phyloP scores from a whole-genome alignment of 2,329 filamentous ascomycete species.

The Cladosporium sp. region DNA sequence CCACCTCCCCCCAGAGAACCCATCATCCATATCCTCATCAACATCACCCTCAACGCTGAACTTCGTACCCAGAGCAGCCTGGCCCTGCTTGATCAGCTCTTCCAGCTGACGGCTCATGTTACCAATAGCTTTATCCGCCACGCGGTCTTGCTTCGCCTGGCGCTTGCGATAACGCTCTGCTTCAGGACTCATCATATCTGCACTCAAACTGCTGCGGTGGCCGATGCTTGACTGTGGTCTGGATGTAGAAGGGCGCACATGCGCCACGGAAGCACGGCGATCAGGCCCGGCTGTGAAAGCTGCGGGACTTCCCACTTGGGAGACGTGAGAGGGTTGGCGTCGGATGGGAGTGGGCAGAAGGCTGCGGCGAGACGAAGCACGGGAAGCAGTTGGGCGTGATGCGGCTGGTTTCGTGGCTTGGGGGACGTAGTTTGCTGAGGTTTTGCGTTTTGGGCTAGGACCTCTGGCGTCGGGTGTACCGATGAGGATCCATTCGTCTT shows the following conservation, averaged over 20 bases:
- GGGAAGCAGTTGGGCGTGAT: constrained; percentile 5
- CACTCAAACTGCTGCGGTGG: constrained; percentile 23
- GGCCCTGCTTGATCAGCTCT: constrained; percentile 86
- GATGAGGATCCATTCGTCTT: constrained; percentile 51
- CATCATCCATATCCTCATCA: constrained; percentile 31
- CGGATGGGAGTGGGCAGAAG: constrained; percentile 43
- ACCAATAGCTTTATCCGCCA: constrained; percentile 76
- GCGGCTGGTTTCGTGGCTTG: background rate
- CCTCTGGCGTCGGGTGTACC: constrained; percentile 51
- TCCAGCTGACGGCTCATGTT: constrained; percentile 77
- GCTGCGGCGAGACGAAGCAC: constrained; percentile 16
- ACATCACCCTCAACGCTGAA: constrained; percentile 39
- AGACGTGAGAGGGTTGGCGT: constrained; percentile 35
- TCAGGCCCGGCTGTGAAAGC: constrained; percentile 27
- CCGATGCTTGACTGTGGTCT: constrained; percentile 16
- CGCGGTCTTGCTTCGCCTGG: constrained; percentile 70
- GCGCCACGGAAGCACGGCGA: constrained; percentile 57
- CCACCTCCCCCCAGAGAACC: constrained; percentile 21
- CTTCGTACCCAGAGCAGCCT: constrained; percentile 70
- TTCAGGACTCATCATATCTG: constrained; percentile 54
- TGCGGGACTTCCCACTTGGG: constrained; percentile 40
- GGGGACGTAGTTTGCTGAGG: constrained; percentile 22
- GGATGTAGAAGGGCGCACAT: constrained; percentile 44
- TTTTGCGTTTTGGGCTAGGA: constrained; percentile 39
- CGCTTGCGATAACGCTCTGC: constrained; percentile 73